phyloP scores from a whole-genome alignment of 176 grass and related monocot species.

The Oryza rufipogon region DNA sequence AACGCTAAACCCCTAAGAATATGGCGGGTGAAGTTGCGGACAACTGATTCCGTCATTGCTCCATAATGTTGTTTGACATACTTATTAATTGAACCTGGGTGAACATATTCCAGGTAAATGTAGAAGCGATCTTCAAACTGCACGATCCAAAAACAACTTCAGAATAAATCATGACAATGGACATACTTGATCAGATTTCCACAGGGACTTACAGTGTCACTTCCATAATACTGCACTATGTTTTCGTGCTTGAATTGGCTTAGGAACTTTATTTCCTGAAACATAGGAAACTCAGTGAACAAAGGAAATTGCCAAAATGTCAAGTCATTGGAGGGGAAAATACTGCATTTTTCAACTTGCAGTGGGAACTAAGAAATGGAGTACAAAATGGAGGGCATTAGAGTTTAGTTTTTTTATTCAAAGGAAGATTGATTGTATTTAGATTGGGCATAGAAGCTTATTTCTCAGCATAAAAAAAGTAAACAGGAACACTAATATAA shows the following conservation, averaged over 20 bases:
- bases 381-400: background rate
- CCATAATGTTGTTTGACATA: slow-evolving; percentile 87
- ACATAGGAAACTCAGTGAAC: slow-evolving; percentile 45
- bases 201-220: slow-evolving; percentile 73
- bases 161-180: slow-evolving; percentile 11
- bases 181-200: slow-evolving; percentile 18
- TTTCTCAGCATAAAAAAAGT: slow-evolving; percentile 20
- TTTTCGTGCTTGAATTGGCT: slow-evolving; percentile 95
- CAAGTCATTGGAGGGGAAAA: slow-evolving; percentile 6
- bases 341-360: background rate
- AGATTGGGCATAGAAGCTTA: slow-evolving; percentile 9
- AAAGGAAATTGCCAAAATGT: slow-evolving; percentile 11
- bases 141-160: slow-evolving; percentile 33
- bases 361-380: background rate
- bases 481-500: slow-evolving; percentile 21
- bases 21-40: slow-evolving; percentile 97
- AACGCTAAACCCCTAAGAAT: slow-evolving; percentile 87
- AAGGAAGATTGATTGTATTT: background rate
- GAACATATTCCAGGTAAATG: slow-evolving; percentile 97
- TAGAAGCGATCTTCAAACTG: slow-evolving; percentile 83
- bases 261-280: slow-evolving; percentile 95
- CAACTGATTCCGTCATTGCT: slow-evolving; percentile 90
- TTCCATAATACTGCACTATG: slow-evolving; percentile 96
- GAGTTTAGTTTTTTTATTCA: background rate
- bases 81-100: slow-evolving; percentile 97